Evolutionary conservation across 148 eudicot genomes (phyloP), one percentile per base, ranked within the genome.

Genomic region (Salicornia ramosissima): DNA sequence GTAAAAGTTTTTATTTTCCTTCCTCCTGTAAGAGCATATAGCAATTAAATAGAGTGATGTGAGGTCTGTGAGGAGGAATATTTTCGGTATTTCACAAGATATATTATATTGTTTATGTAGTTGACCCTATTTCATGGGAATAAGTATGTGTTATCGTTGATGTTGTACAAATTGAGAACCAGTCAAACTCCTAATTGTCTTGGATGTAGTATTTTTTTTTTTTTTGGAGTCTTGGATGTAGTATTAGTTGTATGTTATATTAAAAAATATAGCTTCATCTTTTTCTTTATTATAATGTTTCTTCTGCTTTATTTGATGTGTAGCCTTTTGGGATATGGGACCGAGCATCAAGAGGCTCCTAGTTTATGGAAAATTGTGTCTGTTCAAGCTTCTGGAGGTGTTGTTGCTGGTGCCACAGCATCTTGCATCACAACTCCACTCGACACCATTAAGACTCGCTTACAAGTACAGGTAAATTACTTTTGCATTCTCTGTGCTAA

Each of bases 331-430:
- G 87, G 87, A 73, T 67, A 83, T 73, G 90, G 83, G 45, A 64
- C 69, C 79, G 89, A 79, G 43, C 53, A 45, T 34, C 82, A 82
- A 39, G 84, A 70, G 61, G 36, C 77, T 75, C 96, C 99, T 67
- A 85, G 83, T 70, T 54, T 70, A 52, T 71, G 87, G 75, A 74
- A 77, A 56, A 81, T 91, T 71, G 82, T 86, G 62, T 62, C 79
- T 69, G 90, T 91, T 76, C 99, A 95, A 84, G 97, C 88, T 77
- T 90, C 91, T 34, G 99, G 99, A 66, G 99, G 99, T 69, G 79
- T 95, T 65, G 67, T 80, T 70, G 99, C 99, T 58, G 99, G 96
- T 77, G 96, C 96, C 52, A 80, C 88, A 18, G 93, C 97, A 71
- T 87, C 99, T 70, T 91, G 83, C 81, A 84, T 94, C 73, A 91